These are phyloP conservation scores for Ormosia semicastrata DNA, from an alignment of 306 rosid species.

Conservation along the genomic window DNA sequence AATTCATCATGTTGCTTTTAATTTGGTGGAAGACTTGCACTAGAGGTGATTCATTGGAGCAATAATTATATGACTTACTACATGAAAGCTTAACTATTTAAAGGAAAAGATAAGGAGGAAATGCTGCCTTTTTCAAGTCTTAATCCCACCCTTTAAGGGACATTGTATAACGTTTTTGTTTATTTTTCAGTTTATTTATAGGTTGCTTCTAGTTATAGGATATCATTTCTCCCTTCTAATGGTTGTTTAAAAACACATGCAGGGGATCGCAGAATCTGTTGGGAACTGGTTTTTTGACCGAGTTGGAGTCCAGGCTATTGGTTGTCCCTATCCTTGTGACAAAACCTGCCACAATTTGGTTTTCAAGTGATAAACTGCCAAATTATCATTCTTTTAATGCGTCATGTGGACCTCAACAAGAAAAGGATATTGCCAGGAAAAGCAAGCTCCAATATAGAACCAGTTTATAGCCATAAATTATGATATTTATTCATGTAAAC, in stretches of 20 bases:
- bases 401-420: not conserved
- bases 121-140: not conserved
- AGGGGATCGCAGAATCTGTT: slow-evolving; percentile 54
- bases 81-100: not conserved
- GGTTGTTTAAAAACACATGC: slow-evolving; percentile 29
- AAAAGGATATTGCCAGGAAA: not conserved
- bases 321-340: slow-evolving; percentile 60
- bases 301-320: slow-evolving; percentile 40
- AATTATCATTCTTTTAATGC: slow-evolving; percentile 29
- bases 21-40: not conserved
- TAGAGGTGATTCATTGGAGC: not conserved
- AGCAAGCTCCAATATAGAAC: slow-evolving; percentile 6
- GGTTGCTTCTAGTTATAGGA: not conserved
- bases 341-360: slow-evolving; percentile 49
- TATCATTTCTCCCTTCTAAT: slow-evolving; percentile 25
- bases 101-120: not conserved
- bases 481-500: slow-evolving; percentile 31
- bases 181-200: not conserved
- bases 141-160: not conserved
- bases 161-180: not conserved
- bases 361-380: slow-evolving; percentile 21
- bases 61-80: not conserved
- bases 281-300: slow-evolving; percentile 54
- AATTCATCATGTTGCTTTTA: not conserved
- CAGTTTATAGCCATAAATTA: slow-evolving; percentile 17